Evolutionary conservation across 179 eudicot genomes (phyloP), one percentile per base, ranked within the genome.

Genomic region (Nepenthes alata): DNA sequence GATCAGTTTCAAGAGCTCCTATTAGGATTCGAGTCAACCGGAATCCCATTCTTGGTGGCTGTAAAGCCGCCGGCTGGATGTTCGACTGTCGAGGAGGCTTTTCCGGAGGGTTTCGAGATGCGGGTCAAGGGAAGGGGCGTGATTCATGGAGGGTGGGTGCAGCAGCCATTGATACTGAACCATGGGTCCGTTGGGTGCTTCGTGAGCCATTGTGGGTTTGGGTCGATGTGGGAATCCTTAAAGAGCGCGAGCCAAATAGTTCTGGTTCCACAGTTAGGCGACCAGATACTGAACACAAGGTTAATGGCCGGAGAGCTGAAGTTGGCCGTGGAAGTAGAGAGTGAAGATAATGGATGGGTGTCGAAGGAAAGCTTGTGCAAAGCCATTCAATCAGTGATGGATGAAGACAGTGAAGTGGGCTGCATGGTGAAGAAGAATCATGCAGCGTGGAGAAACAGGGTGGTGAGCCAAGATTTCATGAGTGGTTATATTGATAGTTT

Each of bases 191-290:
- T 88, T 2, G 93, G 89, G 57, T 88, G 96, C 56, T 85, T 88
- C 47, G 87, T 85, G 73, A 86, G 67, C 67, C 89, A 86, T 48
- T 81, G 89, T 64, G 93, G 96, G 57, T 83, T 83, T 47, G 96
- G 96, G n/a, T 81, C 93, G 0, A 83, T 88, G 96, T 88, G 96
- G 95, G 96, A 88, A 77, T 61, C 80, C 1, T 44, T 88, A 55
- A 67, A 69, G 73, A 74, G 84, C 9, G 67, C 72, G 4, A 35
- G 73, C n/a, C 85, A 80, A 67, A 78, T 85, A 2, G 96, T 86
- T 61, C 64, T 85, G 51, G 76, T 85, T 10, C 93, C 96, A 1
- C 81, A 82, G 4, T 36, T 83, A 11, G 87, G 74, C 9, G 96
- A 88, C 62, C 96, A 88, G 47, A 77, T 85, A 9, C 12, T 87